Conservation (phyloP, 129 eudicot species). For the Flaveria robusta region DNA sequence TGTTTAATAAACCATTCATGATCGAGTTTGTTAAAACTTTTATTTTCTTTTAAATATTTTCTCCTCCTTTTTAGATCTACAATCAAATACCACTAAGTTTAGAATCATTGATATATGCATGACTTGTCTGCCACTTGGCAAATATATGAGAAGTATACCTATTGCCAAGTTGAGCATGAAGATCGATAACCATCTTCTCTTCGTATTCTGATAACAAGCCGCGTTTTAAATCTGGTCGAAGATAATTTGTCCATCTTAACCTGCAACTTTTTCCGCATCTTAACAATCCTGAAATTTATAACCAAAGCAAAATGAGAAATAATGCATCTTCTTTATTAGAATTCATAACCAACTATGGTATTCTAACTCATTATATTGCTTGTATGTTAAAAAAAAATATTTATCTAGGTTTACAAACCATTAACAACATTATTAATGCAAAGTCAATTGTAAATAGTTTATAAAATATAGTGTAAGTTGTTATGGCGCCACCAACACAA, state of each 20-base stretch:
- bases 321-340: not conserved
- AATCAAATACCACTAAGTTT: conserved; percentile 13
- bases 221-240: conserved; percentile 71
- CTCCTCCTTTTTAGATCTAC: not conserved
- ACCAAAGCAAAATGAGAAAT: not conserved
- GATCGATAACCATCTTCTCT: conserved; percentile 75
- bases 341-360: not conserved
- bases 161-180: conserved; percentile 88
- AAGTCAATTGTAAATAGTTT: no score
- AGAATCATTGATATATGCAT: conserved; percentile 29
- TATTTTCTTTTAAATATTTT: not conserved
- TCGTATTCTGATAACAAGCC: conserved; percentile 74
- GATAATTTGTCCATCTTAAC: conserved; percentile 84
- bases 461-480: not conserved
- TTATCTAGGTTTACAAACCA: not conserved
- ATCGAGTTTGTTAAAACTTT: not conserved
- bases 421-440: not conserved
- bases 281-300: conserved; percentile 54
- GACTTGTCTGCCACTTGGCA: conserved; percentile 38
- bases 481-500: not conserved
- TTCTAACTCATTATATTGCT: not conserved
- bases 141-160: conserved; percentile 41
- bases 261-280: conserved; percentile 95
- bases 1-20: not conserved
- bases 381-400: not conserved